Evolutionary conservation across 78 protist genomes (phyloP).

Genomic region (Dictyostelium intermedium): DNA sequence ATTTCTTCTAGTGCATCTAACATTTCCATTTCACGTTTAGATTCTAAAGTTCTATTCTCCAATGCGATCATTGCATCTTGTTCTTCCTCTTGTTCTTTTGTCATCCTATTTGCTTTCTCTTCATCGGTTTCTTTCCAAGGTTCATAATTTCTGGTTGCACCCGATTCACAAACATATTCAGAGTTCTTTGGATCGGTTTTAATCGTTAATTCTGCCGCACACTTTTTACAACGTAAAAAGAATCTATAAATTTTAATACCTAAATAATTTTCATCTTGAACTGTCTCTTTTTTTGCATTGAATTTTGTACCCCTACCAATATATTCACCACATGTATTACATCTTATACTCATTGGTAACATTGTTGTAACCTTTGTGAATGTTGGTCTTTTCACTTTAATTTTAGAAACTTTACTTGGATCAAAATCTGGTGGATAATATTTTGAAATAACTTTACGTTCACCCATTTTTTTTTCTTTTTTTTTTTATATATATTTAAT

Average conservation of each 20-base stretch:
- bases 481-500: background rate
- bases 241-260: constrained; percentile 92
- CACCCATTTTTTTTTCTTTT: constrained; percentile 86
- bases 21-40: constrained; percentile 94
- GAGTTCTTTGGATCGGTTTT: constrained; percentile 95
- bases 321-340: constrained; percentile 96
- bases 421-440: constrained; percentile 98
- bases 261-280: constrained; percentile 90
- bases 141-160: constrained; percentile 90
- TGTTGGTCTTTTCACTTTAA: constrained; percentile 63
- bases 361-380: constrained; percentile 92
- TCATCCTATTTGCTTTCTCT: constrained; percentile 11
- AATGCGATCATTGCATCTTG: constrained; percentile 87
- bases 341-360: constrained; percentile 97
- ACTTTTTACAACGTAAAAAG: constrained; percentile 90
- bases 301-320: constrained; percentile 94
- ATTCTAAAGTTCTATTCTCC: constrained; percentile 88
- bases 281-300: constrained; percentile 94
- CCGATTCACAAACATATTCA: constrained; percentile 91
- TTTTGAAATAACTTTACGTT: constrained; percentile 97
- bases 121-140: constrained; percentile 87
- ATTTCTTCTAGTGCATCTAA: constrained; percentile 95
- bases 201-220: constrained; percentile 92
- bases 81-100: constrained; percentile 61
- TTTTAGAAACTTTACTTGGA: constrained; percentile 88